Evolutionary conservation across 2,329 filamentous ascomycete species (phyloP), one percentile per base, ranked within the genome.

Genomic region (Alternaria arbusti): DNA sequence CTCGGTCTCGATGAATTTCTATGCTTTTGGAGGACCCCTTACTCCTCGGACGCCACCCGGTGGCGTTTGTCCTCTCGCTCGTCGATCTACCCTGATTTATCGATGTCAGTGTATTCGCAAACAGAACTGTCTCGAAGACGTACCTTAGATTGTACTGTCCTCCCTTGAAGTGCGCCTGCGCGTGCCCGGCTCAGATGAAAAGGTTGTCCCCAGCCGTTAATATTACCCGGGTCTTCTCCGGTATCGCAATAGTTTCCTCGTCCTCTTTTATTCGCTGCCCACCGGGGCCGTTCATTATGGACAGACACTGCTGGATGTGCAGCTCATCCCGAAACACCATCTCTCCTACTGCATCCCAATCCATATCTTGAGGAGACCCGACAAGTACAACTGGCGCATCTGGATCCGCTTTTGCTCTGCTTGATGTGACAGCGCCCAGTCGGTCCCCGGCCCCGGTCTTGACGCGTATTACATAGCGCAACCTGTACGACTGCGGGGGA

Each of bases 311-410:
- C 58, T 73, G 70, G 12, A 74, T 46, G 55, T 74, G 68, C 44
- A 73, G 50, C 26, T 72, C 71, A 28, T 74, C 70, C n/a, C 64
- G 63, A 43, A 73, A 73, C 3, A 59, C 54, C 68, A 70, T 63
- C 25, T 73, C 66, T 13, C 62, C 59, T 59, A 70, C 62, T 13
- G 61, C 64, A 49, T 74, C 72, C 70, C 70, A 73, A 17, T 49
- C 63, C 3, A 72, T 20, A 9, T 73, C 68, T 15, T 55, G 40
- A 1, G 67, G 64, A 10, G 65, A 52, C 10, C 72, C 73, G 13
- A 72, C 66, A 8, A 75, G 64, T 26, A 73, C 57, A 1, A 71
- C 72, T 22, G 70, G 72, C 32, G 60, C 54, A 10, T 64, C 44
- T 3, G 64, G 64, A 36, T 62, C 57, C 17, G 64, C 65, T 40